Conservation (phyloP, 352 stramenopile genomes). For the Phytophthora pseudosyringae region DNA sequence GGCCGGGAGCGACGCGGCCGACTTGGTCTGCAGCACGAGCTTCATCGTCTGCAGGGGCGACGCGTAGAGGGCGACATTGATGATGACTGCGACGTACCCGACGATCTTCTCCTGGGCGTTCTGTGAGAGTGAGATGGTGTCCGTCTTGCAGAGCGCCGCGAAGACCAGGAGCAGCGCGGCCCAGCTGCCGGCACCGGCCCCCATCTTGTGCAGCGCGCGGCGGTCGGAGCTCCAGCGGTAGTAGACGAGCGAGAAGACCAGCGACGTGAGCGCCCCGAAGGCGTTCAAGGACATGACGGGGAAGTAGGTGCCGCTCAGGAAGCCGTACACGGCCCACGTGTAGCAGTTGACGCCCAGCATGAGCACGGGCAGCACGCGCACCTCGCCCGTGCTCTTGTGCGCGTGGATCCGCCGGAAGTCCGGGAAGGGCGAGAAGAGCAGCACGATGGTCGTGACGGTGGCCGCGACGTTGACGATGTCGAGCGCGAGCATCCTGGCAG, state of each 20-base stretch:
- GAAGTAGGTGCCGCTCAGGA: conserved; percentile 34
- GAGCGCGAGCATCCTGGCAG: conserved; percentile 21
- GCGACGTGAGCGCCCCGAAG: conserved; percentile 35
- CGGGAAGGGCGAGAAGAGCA: conserved; percentile 36
- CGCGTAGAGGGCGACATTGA: conserved; percentile 39
- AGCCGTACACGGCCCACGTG: conserved; percentile 37
- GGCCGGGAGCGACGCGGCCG: conserved; percentile 34
- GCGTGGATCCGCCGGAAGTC: conserved; percentile 42
- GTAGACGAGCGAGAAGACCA: conserved; percentile 37
- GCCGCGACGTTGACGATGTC: conserved; percentile 27
- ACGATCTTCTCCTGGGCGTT: conserved; percentile 35
- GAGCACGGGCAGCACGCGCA: conserved; percentile 36
- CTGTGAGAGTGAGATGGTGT: conserved; percentile 12
- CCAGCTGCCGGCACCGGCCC: conserved; percentile 1
- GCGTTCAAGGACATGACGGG: conserved; percentile 39
- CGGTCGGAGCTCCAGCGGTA: conserved; percentile 37
- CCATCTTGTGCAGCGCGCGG: conserved; percentile 26
- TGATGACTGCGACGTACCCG: conserved; percentile 35
- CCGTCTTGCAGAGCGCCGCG: conserved; percentile 23
- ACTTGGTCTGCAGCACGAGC: conserved; percentile 39
- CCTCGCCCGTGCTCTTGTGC: conserved; percentile 35
- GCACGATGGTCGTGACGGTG: conserved; percentile 33
- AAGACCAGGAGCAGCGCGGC: conserved; percentile 20
- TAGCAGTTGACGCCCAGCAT: conserved; percentile 44
- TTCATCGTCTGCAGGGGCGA: conserved; percentile 39